A percentile compares a stretch with the other conserved stretches of the same genome.
These are phyloP conservation scores for Candida palmyrensis DNA, from an alignment of 805 yeast species.

Conservation along the genomic window DNA sequence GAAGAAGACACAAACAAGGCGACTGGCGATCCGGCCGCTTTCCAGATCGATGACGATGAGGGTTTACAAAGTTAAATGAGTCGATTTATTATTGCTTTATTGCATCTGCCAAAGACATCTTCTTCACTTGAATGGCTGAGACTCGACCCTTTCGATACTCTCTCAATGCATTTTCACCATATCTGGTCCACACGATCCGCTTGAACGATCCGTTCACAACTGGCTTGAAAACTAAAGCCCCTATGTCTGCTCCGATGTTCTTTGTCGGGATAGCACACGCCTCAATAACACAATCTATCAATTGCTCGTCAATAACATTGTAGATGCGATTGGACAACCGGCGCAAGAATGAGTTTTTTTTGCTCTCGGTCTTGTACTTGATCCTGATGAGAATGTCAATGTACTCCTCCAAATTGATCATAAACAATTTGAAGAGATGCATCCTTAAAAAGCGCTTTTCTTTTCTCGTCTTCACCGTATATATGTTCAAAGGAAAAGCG, in stretches of 20 bases:
- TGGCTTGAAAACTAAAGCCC: constrained; percentile 24
- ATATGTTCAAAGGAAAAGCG: constrained; percentile 7
- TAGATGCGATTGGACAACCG: constrained; percentile 21
- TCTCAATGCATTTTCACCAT: constrained; percentile 3
- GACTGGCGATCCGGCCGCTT: no score
- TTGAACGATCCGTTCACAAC: constrained; percentile 19
- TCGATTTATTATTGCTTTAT: neutral
- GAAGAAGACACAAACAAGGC: no score
- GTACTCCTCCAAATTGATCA: constrained; percentile 34
- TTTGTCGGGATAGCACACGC: neutral
- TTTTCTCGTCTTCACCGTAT: constrained; percentile 5
- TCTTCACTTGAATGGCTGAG: constrained; percentile 2
- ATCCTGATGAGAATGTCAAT: constrained; percentile 30
- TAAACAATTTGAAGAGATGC: constrained; percentile 32
- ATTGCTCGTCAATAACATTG: constrained; percentile 20
- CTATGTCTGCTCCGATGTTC: constrained; percentile 8
- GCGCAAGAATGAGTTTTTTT: constrained; percentile 23
- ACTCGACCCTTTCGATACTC: constrained; percentile 3
- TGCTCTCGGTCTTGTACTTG: constrained; percentile 28
- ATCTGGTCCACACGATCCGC: constrained; percentile 27
- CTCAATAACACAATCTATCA: constrained; percentile 18
- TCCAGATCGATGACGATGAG: constrained; percentile 3
- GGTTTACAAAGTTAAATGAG: neutral
- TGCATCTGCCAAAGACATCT: neutral
- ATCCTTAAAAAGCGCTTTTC: constrained; percentile 4